Evolutionary conservation across 1,284 basidiomycete species (phyloP), one percentile per base, ranked within the genome.

Genomic region (Ceratorhiza oryzae-sativae): DNA sequence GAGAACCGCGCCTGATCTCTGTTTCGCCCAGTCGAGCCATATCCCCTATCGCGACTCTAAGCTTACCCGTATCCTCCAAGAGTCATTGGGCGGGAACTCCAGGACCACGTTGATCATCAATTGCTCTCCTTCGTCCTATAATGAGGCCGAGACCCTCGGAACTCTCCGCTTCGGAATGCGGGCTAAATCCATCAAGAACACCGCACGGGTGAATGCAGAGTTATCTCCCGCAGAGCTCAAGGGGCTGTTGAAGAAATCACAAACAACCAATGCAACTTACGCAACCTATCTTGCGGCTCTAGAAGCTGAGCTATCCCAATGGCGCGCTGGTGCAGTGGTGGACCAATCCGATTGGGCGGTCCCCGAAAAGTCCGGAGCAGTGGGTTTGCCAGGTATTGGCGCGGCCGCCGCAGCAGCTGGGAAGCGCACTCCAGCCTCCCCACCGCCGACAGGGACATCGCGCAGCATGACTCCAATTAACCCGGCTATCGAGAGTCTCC

Each of bases 181-280:
- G 74, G 97, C 97, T 36, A 99, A 99, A 82, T 94, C 93, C 36
- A 99, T 99, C 88, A 99, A 98, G 93, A 99, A 99, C 83, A 95
- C 94, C 77, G 97, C 97, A 70, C 91, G 96, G 72, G 94, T 99
- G 84, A 99, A 99, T 81, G 94, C 95, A 67, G 97, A 99, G 80
- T 87, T 99, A 58, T 98, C 96, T 0, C 97, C 97, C 0, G 86
- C 94, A 60, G 97, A 99, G 79, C 91, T 99, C 83, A 98, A 98
- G 79, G 90, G 88, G 10, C 84, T 97, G 49, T 86, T 99, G 76
- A 90, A 91, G 78, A 98, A 97, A 82, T 93, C 97, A 0, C 90
- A 96, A 76, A 85, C 92, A 51, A 91, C 96, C 55, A 92, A 94
- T 75, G 88, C 90, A 9, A 86, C 89, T 18, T 92, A 93, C 78